Percentiles rank a stretch among this genome's conserved stretches.
Conservation (phyloP, 306 rosid genomes). For the Medicago truncatula region MtrunA17r5.0-ANR NC_053044.1:13674501-13675000, state of each 20-base stretch:
- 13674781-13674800: slow-evolving; percentile 31
- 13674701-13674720: slow-evolving; percentile 70
- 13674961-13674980: slow-evolving; percentile 1
- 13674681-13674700: slow-evolving; percentile 54
- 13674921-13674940: not conserved
- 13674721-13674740: slow-evolving; percentile 45
- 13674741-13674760: slow-evolving; percentile 39
- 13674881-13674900: slow-evolving; percentile 8
- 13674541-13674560: slow-evolving; percentile 60
- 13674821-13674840: slow-evolving; percentile 18
- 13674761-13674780: slow-evolving; percentile 31
- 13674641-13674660: slow-evolving; percentile 88
- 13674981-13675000: not conserved
- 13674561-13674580: slow-evolving; percentile 88
- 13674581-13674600: slow-evolving; percentile 65
- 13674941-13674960: slow-evolving; percentile 29
- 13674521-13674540: slow-evolving; percentile 72
- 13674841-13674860: slow-evolving; percentile 12
- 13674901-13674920: slow-evolving; percentile 5
- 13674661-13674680: slow-evolving; percentile 57
- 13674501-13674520: slow-evolving; percentile 68
- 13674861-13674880: slow-evolving; percentile 17
- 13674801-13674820: slow-evolving; percentile 14
- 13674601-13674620: slow-evolving; percentile 83
- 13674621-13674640: slow-evolving; percentile 73